Conservation (phyloP, 768 basidiomycete species). For the Astraeus odoratus region DNA sequence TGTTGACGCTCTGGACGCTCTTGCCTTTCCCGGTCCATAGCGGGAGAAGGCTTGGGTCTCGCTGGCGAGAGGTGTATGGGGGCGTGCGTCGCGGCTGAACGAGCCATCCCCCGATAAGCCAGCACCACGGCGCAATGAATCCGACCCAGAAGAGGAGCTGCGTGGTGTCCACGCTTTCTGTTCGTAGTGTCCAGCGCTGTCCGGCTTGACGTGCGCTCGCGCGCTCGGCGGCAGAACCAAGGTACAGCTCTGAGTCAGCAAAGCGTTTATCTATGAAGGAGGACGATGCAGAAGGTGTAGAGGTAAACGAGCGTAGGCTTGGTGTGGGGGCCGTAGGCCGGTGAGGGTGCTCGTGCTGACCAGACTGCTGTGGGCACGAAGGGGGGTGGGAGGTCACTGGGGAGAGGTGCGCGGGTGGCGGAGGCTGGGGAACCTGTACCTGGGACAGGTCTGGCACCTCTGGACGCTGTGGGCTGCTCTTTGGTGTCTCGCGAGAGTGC, state of each 20-base stretch:
- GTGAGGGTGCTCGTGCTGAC: constrained; percentile 12
- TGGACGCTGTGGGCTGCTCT: background rate
- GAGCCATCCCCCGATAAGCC: constrained; percentile 76
- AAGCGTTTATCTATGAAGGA: constrained; percentile 49
- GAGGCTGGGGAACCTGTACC: constrained; percentile 10
- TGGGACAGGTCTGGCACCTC: background rate
- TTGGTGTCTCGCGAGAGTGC: constrained; percentile 2
- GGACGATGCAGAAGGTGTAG: constrained; percentile 33
- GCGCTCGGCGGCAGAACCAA: constrained; percentile 29
- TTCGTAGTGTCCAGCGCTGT: constrained; percentile 8
- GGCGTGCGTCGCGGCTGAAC: constrained; percentile 30
- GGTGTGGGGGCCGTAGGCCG: constrained; percentile 17
- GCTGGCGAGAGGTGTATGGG: constrained; percentile 25
- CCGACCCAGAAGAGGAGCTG: constrained; percentile 71
- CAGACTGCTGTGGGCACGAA: constrained; percentile 16
- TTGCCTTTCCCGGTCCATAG: constrained; percentile 31
- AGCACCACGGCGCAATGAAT: constrained; percentile 65
- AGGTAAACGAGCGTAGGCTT: constrained; percentile 22
- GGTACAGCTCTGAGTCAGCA: constrained; percentile 35
- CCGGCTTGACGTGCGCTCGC: constrained; percentile 17
- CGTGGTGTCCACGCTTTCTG: constrained; percentile 26
- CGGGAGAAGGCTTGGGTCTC: constrained; percentile 30
- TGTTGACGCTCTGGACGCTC: constrained; percentile 37
- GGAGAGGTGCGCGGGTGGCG: constrained; percentile 15
- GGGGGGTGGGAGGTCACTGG: constrained; percentile 19